Percentiles rank a stretch among this genome's conserved stretches.
Conservation (phyloP, 768 basidiomycete species). For the Boletellus ananas region DNA sequence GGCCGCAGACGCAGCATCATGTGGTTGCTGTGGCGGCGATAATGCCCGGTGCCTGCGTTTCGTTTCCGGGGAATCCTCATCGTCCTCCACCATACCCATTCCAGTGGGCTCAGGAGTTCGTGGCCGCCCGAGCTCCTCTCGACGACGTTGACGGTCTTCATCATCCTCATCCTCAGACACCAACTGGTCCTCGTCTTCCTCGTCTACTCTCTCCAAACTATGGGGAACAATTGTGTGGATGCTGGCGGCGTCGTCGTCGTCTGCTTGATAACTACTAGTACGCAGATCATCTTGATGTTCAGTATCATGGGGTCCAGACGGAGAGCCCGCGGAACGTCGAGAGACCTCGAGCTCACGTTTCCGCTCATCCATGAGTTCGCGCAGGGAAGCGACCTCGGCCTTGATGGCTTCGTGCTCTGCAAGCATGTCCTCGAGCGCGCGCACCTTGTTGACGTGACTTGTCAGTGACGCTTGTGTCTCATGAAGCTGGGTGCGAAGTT, state of each 20-base stretch:
- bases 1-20: constrained; percentile 31
- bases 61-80: constrained; percentile 35
- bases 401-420: constrained; percentile 83
- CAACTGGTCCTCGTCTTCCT: constrained; percentile 65
- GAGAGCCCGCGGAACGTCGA: constrained; percentile 20
- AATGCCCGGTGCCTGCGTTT: constrained; percentile 18
- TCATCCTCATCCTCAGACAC: constrained; percentile 39
- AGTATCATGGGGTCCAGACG: constrained; percentile 20
- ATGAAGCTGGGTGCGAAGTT: constrained; percentile 77
- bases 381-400: constrained; percentile 67
- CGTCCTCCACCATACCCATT: constrained; percentile 48
- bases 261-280: constrained; percentile 33
- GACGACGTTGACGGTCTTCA: constrained; percentile 43
- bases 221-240: constrained; percentile 68
- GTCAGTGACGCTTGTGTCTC: constrained; percentile 81
- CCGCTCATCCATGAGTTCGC: constrained; percentile 68
- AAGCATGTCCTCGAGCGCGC: constrained; percentile 75
- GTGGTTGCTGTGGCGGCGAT: constrained; percentile 16
- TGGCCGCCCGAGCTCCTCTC: constrained; percentile 41
- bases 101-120: constrained; percentile 63
- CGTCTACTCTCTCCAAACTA: constrained; percentile 67
- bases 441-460: constrained; percentile 77
- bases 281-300: constrained; percentile 16
- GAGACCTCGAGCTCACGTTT: constrained; percentile 45
- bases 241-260: constrained; percentile 71